Conservation (phyloP, 2,329 filamentous ascomycete species). For the Magnaporthiopsis incrustans region DNA sequence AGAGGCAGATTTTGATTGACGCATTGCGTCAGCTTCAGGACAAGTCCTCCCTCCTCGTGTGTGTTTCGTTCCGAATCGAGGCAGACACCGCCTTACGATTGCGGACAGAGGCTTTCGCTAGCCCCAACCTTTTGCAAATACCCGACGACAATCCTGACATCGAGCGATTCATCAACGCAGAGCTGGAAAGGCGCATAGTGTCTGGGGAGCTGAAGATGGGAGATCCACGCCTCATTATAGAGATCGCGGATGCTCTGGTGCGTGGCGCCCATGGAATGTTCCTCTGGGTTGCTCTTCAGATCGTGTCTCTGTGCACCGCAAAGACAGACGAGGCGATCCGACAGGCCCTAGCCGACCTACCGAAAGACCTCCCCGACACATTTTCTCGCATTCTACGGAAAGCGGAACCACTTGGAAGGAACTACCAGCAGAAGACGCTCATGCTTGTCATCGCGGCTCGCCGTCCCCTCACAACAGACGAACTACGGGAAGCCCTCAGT, state of each 20-base stretch:
- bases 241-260: slow-evolving; percentile 16
- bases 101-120: slow-evolving; percentile 7
- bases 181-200: slow-evolving; percentile 11
- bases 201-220: slow-evolving; percentile 10
- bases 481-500: slow-evolving; percentile 31
- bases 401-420: slow-evolving; percentile 10
- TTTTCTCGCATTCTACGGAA: slow-evolving; percentile 23
- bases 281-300: slow-evolving; percentile 27
- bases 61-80: slow-evolving; percentile 11
- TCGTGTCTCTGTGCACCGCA: slow-evolving; percentile 24
- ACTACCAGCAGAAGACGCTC: slow-evolving; percentile 21
- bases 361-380: slow-evolving; percentile 21
- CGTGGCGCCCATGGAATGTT: slow-evolving; percentile 29
- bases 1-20: slow-evolving; percentile 4
- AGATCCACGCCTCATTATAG: slow-evolving; percentile 13
- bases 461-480: slow-evolving; percentile 22
- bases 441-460: slow-evolving; percentile 22
- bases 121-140: slow-evolving; percentile 5
- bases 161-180: slow-evolving; percentile 11
- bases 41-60: slow-evolving; percentile 9
- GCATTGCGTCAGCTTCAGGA: slow-evolving; percentile 9
- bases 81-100: slow-evolving; percentile 1
- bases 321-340: slow-evolving; percentile 28
- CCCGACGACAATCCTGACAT: slow-evolving; percentile 20
- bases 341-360: slow-evolving; percentile 22